Base-by-base conservation (phyloP, 2,329 filamentous ascomycete species). In the Apiospora hydei region DNA sequence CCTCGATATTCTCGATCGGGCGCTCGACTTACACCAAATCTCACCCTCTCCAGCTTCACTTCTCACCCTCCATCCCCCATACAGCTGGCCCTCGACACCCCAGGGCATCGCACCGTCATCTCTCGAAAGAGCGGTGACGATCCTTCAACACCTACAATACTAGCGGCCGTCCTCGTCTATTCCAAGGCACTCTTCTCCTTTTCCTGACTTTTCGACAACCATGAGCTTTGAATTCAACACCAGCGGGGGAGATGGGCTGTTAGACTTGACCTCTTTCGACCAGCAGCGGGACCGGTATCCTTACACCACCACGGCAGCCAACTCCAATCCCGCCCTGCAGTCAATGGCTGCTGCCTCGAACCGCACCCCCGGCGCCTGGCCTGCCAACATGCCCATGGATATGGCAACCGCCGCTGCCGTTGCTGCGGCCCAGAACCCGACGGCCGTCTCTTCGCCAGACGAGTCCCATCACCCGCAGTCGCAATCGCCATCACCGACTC, bases 161-260 rank as follows among this genome's bases (percentile, higher is more conserved):
- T 84, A 83, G 83, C 84, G 80, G 79, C 76, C 74, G 24, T 76
- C 78, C 79, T 82, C 79, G 78, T 80, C 80, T 79, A 81, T 79
- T 81, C 79, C 78, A 77, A 76, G 77, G 76, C 72, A 79, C 72
- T 76, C 76, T 76, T 79, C 77, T 77, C 77, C 78, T 79, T 80
- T 75, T 79, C 76, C 74, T 78, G 77, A 76, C 76, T 75, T 76
- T 75, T 78, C 75, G 77, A 79, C 78, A 75, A 87, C 80, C 81
- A 88, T 88, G 89, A 87, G 86, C 83, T 87, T 88, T 85, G 88
- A 91, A 80, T 91, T 89, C 84, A 87, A 87, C 82, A 79, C 84
- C 80, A 84, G 85, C 80, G 85, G 85, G 82, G 86, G 85, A 82
- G 88, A 91, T 81, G 88, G 85, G 80, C 86, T 91, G 79, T 80